These are phyloP conservation scores for Exophiala calicioides DNA, from an alignment of 2,329 filamentous ascomycete species.

Conservation along the genomic window DNA sequence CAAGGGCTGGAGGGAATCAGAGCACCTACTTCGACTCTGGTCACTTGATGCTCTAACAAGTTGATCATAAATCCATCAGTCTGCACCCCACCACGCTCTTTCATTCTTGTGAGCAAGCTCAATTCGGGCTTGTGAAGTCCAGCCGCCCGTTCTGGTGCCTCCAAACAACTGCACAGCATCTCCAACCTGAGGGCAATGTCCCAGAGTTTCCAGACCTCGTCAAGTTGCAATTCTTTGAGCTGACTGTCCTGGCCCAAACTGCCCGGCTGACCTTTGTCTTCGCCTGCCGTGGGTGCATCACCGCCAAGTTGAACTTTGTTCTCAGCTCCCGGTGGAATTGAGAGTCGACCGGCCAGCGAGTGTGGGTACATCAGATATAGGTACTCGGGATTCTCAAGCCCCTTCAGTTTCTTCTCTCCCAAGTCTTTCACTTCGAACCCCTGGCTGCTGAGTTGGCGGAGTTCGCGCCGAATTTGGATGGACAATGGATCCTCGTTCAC, in stretches of 20 bases:
- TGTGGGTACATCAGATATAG: slow-evolving; percentile 96
- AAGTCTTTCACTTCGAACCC: slow-evolving; percentile 97
- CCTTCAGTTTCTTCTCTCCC: slow-evolving; percentile 92
- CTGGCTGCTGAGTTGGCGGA: slow-evolving; percentile 82
- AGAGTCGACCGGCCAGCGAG: slow-evolving; percentile 71
- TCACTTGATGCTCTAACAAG: slow-evolving; percentile 93
- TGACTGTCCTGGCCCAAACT: slow-evolving; percentile 63
- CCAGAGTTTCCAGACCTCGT: slow-evolving; percentile 88
- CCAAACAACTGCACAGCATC: slow-evolving; percentile 88
- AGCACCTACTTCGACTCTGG: slow-evolving; percentile 85
- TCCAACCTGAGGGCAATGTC: slow-evolving; percentile 84
- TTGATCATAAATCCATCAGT: slow-evolving; percentile 85
- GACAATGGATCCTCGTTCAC: slow-evolving; percentile 74
- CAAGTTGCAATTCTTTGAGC: slow-evolving; percentile 73
- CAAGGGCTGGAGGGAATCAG: slow-evolving; percentile 4
- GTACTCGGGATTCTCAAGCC: slow-evolving; percentile 93
- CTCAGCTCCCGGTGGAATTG: slow-evolving; percentile 35
- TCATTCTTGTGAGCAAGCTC: slow-evolving; percentile 74
- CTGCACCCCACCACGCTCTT: slow-evolving; percentile 74
- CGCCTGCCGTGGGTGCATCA: slow-evolving; percentile 35
- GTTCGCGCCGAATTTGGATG: slow-evolving; percentile 79
- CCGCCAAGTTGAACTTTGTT: slow-evolving; percentile 39
- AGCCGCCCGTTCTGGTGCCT: slow-evolving; percentile 58
- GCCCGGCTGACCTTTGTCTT: slow-evolving; percentile 52
- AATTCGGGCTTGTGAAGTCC: slow-evolving; percentile 78